These are phyloP conservation scores for Penstemon eatonii DNA, from an alignment of 257 asterid genomes.

Conservation along the genomic window DNA sequence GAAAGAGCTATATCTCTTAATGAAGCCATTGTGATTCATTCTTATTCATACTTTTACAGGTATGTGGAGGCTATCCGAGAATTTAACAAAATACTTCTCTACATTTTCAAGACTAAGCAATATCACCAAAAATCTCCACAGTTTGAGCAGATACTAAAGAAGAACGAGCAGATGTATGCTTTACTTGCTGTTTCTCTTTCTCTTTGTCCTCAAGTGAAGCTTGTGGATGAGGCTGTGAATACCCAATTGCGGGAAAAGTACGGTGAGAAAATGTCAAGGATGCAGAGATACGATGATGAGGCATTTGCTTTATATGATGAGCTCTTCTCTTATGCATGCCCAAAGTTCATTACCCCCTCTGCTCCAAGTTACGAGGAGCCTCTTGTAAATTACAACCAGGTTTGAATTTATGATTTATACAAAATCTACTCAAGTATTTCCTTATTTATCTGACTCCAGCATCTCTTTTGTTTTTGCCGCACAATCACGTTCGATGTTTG, in stretches of 20 bases:
- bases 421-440: background rate
- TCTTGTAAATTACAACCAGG: slow-evolving; percentile 98
- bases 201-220: slow-evolving; percentile 86
- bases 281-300: slow-evolving; percentile 89
- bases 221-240: slow-evolving; percentile 87
- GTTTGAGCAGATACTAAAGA: slow-evolving; percentile 92
- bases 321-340: slow-evolving; percentile 98
- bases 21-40: slow-evolving; percentile 8
- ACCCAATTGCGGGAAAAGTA: slow-evolving; percentile 85
- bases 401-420: slow-evolving; percentile 17
- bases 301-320: slow-evolving; percentile 85
- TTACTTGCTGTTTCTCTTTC: slow-evolving; percentile 82
- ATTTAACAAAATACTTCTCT: slow-evolving; percentile 79
- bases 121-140: slow-evolving; percentile 94
- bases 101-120: slow-evolving; percentile 88
- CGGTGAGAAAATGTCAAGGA: slow-evolving; percentile 90
- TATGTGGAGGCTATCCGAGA: slow-evolving; percentile 85
- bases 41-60: slow-evolving; percentile 38
- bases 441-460: background rate
- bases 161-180: slow-evolving; percentile 99
- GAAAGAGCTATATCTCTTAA: background rate
- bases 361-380: slow-evolving; percentile 96
- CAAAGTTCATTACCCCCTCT: slow-evolving; percentile 97
- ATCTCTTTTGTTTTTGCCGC: background rate
- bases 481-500: background rate